Evolutionary conservation across 1,284 basidiomycete species (phyloP), one percentile per base, ranked within the genome.

Genomic region (Cutaneotrichosporon spelunceum): DNA sequence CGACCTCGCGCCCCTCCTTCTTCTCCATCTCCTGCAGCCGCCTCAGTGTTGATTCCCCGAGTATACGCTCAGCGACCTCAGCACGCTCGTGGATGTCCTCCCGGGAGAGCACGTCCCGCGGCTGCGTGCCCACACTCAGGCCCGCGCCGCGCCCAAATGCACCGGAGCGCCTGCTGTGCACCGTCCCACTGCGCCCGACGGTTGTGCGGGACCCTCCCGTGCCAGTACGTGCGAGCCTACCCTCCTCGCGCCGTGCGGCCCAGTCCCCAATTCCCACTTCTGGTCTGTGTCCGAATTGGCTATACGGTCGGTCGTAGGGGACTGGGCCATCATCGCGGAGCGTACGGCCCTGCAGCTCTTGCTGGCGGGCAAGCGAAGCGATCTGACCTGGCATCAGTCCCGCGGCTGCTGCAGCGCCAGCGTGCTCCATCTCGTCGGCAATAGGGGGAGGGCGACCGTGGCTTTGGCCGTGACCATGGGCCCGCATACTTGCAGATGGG

Each of bases 1-100:
- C 64, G 30, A 80, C 68, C 39, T 74, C 71, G 57, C 70, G 72
- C 44, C 76, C 78, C 58, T 80, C 78, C 66, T 76, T 78, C 67
- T 74, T 74, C 70, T 75, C 71, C 76, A 76, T 75, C 27, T 62
- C 69, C 10, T 71, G 64, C 11, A 77, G 70, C 39, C 67, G 67
- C 30, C 64, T 64, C 29, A 77, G 68, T 42, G 73, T 72, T 8
- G 61, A 60, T 3, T 70, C 67, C 58, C 68, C 67, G 21, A 78
- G 64, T 56, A 73, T 70, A 27, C 75, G 66, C 63, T 78, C 75
- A n/a, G 68, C 68, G 2, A 73, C 53, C 54, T 76, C 74, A 53
- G 74, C 72, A 19, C 74, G 76, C 45, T 68, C 60, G 67, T 78
- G 76, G 50, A 78, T 77, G 59, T 77, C 76, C 23, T 76, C 73